These are phyloP conservation scores for Penicillium turbatum DNA, from an alignment of 495 filamentous ascomycete species.

Conservation along the genomic window DNA sequence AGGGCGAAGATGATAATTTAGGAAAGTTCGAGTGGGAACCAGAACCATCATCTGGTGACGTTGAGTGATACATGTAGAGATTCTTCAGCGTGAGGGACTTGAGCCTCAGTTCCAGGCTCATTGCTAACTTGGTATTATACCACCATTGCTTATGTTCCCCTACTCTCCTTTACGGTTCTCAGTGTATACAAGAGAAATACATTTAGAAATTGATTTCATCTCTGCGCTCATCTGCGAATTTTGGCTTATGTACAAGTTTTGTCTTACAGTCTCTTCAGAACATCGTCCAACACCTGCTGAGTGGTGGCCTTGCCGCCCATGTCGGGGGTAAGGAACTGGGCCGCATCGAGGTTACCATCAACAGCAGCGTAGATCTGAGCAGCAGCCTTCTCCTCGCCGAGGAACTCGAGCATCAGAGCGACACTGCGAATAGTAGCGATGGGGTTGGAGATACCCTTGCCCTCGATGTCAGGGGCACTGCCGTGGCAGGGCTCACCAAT, in stretches of 20 bases:
- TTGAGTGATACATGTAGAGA: slow-evolving; percentile 19
- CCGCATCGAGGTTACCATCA: slow-evolving; percentile 85
- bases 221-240: slow-evolving; percentile 1
- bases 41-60: slow-evolving; percentile 18
- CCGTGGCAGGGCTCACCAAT: slow-evolving; percentile 99
- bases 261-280: slow-evolving; percentile 74
- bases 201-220: neutral
- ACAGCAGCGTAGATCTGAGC: slow-evolving; percentile 87
- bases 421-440: slow-evolving; percentile 91
- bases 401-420: slow-evolving; percentile 93
- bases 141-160: neutral
- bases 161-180: neutral
- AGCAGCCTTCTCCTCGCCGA: slow-evolving; percentile 79
- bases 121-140: neutral
- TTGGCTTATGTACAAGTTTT: slow-evolving; percentile 18
- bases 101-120: neutral
- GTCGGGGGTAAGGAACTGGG: slow-evolving; percentile 78
- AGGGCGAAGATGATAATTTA: slow-evolving; percentile 8
- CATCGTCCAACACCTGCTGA: slow-evolving; percentile 83
- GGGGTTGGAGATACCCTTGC: slow-evolving; percentile 87
- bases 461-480: slow-evolving; percentile 92
- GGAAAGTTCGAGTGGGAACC: slow-evolving; percentile 29
- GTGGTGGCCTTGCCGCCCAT: slow-evolving; percentile 86
- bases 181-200: neutral
- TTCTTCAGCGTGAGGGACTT: neutral